Evolutionary conservation across 2,329 filamentous ascomycete species (phyloP).

Genomic region (Aureobasidium sp.): DNA sequence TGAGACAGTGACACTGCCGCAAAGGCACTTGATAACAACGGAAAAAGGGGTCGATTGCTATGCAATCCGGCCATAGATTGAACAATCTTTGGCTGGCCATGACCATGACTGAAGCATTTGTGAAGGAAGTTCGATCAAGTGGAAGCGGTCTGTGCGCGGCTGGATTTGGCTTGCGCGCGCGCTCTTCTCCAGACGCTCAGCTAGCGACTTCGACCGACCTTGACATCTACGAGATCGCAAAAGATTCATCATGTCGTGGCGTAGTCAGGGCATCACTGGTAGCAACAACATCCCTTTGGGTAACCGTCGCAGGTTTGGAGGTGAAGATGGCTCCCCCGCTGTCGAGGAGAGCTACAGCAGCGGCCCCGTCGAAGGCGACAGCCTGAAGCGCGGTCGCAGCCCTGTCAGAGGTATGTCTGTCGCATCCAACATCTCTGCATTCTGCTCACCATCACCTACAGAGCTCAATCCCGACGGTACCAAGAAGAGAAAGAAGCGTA

Average conservation of each 20-base stretch:
- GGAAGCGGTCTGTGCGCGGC: not conserved
- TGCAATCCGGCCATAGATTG: too few relatives aligned
- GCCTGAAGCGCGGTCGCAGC: constrained; percentile 80
- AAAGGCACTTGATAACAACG: not conserved
- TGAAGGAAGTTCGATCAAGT: not conserved
- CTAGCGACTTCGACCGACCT: not conserved
- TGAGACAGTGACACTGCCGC: not conserved
- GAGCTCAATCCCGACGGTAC: constrained; percentile 58
- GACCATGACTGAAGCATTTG: too few relatives aligned
- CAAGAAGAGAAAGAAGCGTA: constrained; percentile 93
- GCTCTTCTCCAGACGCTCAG: not conserved
- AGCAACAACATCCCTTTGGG: constrained; percentile 97
- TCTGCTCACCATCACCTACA: constrained; percentile 19
- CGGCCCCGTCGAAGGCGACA: constrained; percentile 58
- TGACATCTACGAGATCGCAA: not conserved
- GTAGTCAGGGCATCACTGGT: constrained; percentile 77
- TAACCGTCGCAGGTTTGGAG: constrained; percentile 71
- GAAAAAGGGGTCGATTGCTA: too few relatives aligned
- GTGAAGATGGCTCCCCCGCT: constrained; percentile 37
- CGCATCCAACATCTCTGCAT: not conserved
- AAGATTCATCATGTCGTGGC: constrained; percentile 51
- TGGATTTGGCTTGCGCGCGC: not conserved
- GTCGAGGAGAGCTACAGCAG: constrained; percentile 72
- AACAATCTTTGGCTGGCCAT: too few relatives aligned
- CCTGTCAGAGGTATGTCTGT: constrained; percentile 64